Evolutionary conservation across 2,329 filamentous ascomycete species (phyloP), one percentile per base, ranked within the genome.

Genomic region (Claviceps sorghi): DNA sequence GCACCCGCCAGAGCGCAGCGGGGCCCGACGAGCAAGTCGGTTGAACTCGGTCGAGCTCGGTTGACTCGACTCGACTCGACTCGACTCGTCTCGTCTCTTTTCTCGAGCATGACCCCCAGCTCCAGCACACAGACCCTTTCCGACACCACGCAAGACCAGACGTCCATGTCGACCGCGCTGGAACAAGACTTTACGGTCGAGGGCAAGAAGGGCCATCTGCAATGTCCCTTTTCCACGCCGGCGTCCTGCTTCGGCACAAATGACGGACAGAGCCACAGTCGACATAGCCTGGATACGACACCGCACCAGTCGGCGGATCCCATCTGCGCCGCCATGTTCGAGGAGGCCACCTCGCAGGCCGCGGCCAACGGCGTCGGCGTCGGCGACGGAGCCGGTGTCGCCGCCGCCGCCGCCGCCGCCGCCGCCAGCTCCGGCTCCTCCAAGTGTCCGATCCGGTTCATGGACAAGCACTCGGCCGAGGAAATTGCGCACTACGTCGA

Each of bases 401-500:
- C 41, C 41, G 21, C 21, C 15, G 41, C 41, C 41, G 41, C 66
- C 43, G 76, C 76, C 10, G 41, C 11, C 7, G 41, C 41, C 41
- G 10, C 8, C 21, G 41, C 41, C 21, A 11, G 21, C 5, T 11
- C 41, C 41, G 71, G 74, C 19, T 73, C 67, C 40, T 67, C 79
- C 53, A 88, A 88, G 63, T 97, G 91, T 67, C 91, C 91, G 2
- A 97, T 97, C 55, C 86, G 91, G 48, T 96, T 86, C 69, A 74
- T 96, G 63, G 85, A 96, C 67, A 84, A 95, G 65, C 90, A 95
- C 64, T 89, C 88, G 2, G 88, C 91, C 2, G 88, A 95, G 70
- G 90, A 96, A 64, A 84, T 97, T 56, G 91, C 91, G 15, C 81
- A 86, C 62, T 97, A 95, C 66, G 88, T 97, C 62, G 88, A 96